phyloP scores from a whole-genome alignment of 1,284 basidiomycete genomes.

The Irpex rosettiformis region DNA sequence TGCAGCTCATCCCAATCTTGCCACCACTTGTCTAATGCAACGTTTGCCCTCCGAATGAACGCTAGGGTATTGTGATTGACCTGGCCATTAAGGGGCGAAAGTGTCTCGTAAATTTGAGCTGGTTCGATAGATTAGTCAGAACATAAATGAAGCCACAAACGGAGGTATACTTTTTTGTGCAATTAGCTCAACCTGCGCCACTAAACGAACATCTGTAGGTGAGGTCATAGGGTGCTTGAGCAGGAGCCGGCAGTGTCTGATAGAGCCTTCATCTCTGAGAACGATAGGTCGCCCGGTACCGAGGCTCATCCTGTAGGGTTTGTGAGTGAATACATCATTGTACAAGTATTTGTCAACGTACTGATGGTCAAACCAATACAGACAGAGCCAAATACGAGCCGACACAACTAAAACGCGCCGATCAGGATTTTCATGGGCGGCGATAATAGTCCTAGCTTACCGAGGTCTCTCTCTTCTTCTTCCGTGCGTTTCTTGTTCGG shows the following conservation, averaged over 20 bases:
- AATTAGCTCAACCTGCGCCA: slow-evolving; percentile 86
- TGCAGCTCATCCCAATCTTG: slow-evolving; percentile 82
- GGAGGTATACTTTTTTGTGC: slow-evolving; percentile 75
- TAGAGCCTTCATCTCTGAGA: slow-evolving; percentile 83
- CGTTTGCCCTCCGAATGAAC: slow-evolving; percentile 82
- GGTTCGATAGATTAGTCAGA: neutral
- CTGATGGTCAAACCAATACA: slow-evolving; percentile 94
- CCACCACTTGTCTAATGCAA: slow-evolving; percentile 88
- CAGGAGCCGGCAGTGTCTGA: slow-evolving; percentile 78
- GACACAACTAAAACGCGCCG: slow-evolving; percentile 63
- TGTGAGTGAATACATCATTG: slow-evolving; percentile 10
- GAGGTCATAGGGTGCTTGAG: slow-evolving; percentile 84
- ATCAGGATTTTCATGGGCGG: neutral
- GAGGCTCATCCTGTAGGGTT: slow-evolving; percentile 69
- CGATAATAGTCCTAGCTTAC: slow-evolving; percentile 33
- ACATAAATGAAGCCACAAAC: neutral
- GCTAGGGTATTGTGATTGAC: slow-evolving; percentile 82
- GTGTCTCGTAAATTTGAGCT: slow-evolving; percentile 90
- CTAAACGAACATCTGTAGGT: slow-evolving; percentile 83
- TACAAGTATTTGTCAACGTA: slow-evolving; percentile 35
- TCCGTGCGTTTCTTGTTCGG: slow-evolving; percentile 60
- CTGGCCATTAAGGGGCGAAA: slow-evolving; percentile 83
- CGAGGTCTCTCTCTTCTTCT: slow-evolving; percentile 84
- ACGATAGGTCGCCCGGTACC: slow-evolving; percentile 89
- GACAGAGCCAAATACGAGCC: slow-evolving; percentile 89